These are phyloP conservation scores for Moringa oleifera DNA, from an alignment of 345 rosid species.

Conservation along the genomic window DNA sequence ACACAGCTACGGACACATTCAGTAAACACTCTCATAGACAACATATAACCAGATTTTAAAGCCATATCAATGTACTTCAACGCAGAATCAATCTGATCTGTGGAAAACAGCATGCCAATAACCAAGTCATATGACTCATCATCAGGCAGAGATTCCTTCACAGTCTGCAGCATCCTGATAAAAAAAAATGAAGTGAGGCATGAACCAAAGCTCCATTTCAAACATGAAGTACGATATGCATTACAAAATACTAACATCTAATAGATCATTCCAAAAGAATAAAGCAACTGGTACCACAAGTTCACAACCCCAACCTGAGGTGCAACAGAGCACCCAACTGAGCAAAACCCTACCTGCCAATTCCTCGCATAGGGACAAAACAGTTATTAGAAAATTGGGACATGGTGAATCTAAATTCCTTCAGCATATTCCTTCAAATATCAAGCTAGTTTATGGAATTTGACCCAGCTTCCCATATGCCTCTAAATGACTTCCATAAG, in stretches of 20 bases:
- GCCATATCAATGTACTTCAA: constrained; percentile 54
- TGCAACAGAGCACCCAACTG: no score
- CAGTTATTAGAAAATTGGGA: no score
- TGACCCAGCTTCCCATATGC: background rate
- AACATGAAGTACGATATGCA: background rate
- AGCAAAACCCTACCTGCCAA: no score
- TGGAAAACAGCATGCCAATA: constrained; percentile 45
- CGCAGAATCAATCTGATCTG: constrained; percentile 52
- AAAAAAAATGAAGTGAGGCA: constrained; percentile 15
- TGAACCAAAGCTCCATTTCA: constrained; percentile 5
- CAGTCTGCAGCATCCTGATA: constrained; percentile 78
- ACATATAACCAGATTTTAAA: constrained; percentile 52
- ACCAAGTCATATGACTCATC: constrained; percentile 79
- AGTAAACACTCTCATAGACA: constrained; percentile 48
- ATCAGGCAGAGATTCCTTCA: constrained; percentile 74
- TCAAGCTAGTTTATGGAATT: no score
- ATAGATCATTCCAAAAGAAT: constrained; percentile 3
- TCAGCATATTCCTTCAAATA: no score
- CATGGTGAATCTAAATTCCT: no score
- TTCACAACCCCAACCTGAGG: no score
- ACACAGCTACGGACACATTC: constrained; percentile 59
- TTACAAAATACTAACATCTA: background rate
- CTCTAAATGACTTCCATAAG: background rate
- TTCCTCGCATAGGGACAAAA: no score
- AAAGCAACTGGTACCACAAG: no score